Conservation (phyloP, 73 alveolate genomes). For the Breviolum minutum region DNA sequence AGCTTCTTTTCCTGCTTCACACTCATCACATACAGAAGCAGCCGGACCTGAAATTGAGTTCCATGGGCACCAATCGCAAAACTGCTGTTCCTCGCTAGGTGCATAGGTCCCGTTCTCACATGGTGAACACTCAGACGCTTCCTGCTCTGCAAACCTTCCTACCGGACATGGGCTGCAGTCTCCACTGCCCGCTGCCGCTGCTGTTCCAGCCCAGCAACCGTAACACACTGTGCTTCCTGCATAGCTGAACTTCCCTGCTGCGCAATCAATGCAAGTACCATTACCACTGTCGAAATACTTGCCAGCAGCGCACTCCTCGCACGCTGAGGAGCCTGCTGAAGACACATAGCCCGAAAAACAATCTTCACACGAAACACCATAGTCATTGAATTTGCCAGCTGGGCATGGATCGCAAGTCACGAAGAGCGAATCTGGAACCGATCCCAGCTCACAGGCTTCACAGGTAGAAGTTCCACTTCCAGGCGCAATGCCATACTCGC, state of each 20-base stretch:
- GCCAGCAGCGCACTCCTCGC: slow-evolving; percentile 52
- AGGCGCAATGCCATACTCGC: slow-evolving; percentile 1
- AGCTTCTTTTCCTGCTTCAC: background rate
- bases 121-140: background rate
- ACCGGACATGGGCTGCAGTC: slow-evolving; percentile 13
- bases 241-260: background rate
- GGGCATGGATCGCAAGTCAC: slow-evolving; percentile 35
- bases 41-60: background rate
- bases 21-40: background rate
- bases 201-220: slow-evolving; percentile 30
- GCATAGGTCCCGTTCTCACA: no score
- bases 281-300: background rate
- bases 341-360: slow-evolving; percentile 19
- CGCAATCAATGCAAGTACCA: slow-evolving; percentile 21
- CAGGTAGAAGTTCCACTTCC: background rate
- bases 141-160: slow-evolving; percentile 1
- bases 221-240: background rate
- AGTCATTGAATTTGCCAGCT: slow-evolving; percentile 18
- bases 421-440: background rate
- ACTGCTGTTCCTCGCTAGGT: no score
- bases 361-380: background rate
- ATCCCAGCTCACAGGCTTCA: slow-evolving; percentile 11
- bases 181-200: slow-evolving; percentile 22
- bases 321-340: background rate
- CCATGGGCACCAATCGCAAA: no score